A percentile compares a stretch with the other conserved stretches of the same genome.
Conservation (phyloP, 306 rosid species). For the Sphenostylis stenocarpa region DNA sequence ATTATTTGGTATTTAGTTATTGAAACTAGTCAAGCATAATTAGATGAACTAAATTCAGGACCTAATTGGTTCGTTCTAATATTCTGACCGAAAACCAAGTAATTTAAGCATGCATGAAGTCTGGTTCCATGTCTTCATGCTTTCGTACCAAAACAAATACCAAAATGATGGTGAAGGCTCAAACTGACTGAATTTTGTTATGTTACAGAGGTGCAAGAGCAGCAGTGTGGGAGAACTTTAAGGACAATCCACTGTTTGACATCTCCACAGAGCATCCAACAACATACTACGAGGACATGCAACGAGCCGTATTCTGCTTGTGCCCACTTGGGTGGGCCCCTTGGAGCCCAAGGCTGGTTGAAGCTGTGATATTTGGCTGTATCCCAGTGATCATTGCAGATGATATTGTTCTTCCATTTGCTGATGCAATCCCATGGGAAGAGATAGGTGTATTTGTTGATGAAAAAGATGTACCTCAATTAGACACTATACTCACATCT, state of each 20-base stretch:
- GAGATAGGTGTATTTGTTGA: slow-evolving; percentile 87
- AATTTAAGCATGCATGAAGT: not conserved
- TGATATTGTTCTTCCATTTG: slow-evolving; percentile 94
- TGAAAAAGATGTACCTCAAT: slow-evolving; percentile 82
- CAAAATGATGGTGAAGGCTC: slow-evolving; percentile 4
- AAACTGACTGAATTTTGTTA: slow-evolving; percentile 27
- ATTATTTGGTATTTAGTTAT: slow-evolving; percentile 14
- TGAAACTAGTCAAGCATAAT: slow-evolving; percentile 14
- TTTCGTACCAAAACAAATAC: not conserved
- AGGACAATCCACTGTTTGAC: slow-evolving; percentile 95
- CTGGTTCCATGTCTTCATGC: slow-evolving; percentile 17
- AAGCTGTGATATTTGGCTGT: slow-evolving; percentile 97
- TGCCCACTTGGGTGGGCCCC: slow-evolving; percentile 99
- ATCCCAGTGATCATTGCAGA: slow-evolving; percentile 97
- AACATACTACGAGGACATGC: slow-evolving; percentile 98
- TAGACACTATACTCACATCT: slow-evolving; percentile 87
- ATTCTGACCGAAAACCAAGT: not conserved
- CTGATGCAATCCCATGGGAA: slow-evolving; percentile 99
- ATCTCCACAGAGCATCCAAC: slow-evolving; percentile 93
- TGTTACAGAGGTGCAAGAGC: slow-evolving; percentile 82
- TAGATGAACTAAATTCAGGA: slow-evolving; percentile 2
- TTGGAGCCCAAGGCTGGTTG: slow-evolving; percentile 97
- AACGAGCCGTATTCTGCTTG: slow-evolving; percentile 88
- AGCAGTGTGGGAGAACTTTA: slow-evolving; percentile 99
- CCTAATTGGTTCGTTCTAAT: not conserved